Percentiles rank a stretch among this genome's conserved stretches.
These are phyloP conservation scores for Pholiota adiposa DNA, from an alignment of 1,284 basidiomycete species.

Conservation along the genomic window DNA sequence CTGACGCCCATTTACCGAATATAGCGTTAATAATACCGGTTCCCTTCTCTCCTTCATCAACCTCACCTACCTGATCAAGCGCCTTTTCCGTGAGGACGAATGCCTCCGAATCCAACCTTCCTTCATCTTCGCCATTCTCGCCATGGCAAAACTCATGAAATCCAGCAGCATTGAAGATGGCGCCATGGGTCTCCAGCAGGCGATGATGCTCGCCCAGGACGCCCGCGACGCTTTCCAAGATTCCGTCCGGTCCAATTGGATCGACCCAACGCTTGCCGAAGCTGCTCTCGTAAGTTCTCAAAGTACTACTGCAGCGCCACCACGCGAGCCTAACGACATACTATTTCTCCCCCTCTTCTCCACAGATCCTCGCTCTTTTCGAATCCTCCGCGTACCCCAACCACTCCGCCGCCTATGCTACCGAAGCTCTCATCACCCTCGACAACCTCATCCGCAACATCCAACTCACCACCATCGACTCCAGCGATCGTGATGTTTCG, in stretches of 20 bases:
- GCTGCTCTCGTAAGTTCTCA: conserved; percentile 68
- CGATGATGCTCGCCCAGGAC: conserved; percentile 55
- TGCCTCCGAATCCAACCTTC: conserved; percentile 67
- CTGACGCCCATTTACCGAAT: neutral
- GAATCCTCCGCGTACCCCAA: conserved; percentile 74
- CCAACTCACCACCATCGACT: conserved; percentile 60
- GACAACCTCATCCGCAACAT: conserved; percentile 65
- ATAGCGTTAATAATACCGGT: conserved; percentile 37
- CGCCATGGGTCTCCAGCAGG: conserved; percentile 49
- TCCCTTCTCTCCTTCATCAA: conserved; percentile 73
- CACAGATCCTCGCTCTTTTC: conserved; percentile 72
- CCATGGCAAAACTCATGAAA: conserved; percentile 73
- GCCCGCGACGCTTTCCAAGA: conserved; percentile 59
- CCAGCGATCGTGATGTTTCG: conserved; percentile 54
- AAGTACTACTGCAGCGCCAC: neutral
- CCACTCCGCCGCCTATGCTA: conserved; percentile 57
- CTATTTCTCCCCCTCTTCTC: conserved; percentile 1
- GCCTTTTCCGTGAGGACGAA: conserved; percentile 52
- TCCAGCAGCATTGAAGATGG: conserved; percentile 70
- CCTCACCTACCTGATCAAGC: conserved; percentile 54
- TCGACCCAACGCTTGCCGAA: conserved; percentile 68
- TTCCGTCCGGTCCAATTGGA: conserved; percentile 52
- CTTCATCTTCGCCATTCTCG: conserved; percentile 68
- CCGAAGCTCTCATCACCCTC: conserved; percentile 55
- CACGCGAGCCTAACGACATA: neutral